Conservation (phyloP, 2,329 filamentous ascomycete genomes). For the Fusarium siculi region DNA sequence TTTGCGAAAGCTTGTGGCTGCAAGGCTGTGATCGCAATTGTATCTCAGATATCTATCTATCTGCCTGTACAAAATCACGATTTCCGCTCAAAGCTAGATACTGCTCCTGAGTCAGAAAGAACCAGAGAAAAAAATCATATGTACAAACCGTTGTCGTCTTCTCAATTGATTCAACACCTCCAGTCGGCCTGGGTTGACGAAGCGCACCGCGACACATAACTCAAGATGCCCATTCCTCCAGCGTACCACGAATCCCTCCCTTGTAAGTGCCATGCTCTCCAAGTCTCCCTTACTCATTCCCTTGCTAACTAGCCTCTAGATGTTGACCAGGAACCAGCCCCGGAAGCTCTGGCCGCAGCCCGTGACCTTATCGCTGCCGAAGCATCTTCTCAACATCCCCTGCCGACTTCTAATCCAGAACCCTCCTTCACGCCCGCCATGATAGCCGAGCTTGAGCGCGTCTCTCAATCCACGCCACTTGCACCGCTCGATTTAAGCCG, state of each 20-base stretch:
- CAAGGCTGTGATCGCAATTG: slow-evolving; percentile 16
- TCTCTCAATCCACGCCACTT: slow-evolving; percentile 57
- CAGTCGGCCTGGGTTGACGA: background rate
- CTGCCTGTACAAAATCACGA: background rate
- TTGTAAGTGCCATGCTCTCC: slow-evolving; percentile 62
- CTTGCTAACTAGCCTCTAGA: slow-evolving; percentile 62
- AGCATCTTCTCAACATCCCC: slow-evolving; percentile 61
- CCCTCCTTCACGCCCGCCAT: slow-evolving; percentile 74
- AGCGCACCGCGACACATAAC: slow-evolving; percentile 9
- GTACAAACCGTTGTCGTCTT: background rate
- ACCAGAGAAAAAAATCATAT: no score
- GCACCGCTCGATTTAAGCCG: slow-evolving; percentile 76
- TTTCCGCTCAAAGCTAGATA: background rate
- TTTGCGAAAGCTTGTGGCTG: slow-evolving; percentile 14
- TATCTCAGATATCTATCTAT: background rate
- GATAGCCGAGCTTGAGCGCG: slow-evolving; percentile 73
- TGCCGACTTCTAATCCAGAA: slow-evolving; percentile 59
- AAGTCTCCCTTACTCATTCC: background rate
- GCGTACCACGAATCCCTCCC: slow-evolving; percentile 81
- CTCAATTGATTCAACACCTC: background rate
- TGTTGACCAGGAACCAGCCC: slow-evolving; percentile 79
- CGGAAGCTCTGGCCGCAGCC: slow-evolving; percentile 71
- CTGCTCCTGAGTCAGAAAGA: background rate
- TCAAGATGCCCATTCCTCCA: slow-evolving; percentile 46
- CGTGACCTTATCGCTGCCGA: slow-evolving; percentile 76